Base-by-base conservation (phyloP, 169 alveolate species). In the Babesia ovata region DNA sequence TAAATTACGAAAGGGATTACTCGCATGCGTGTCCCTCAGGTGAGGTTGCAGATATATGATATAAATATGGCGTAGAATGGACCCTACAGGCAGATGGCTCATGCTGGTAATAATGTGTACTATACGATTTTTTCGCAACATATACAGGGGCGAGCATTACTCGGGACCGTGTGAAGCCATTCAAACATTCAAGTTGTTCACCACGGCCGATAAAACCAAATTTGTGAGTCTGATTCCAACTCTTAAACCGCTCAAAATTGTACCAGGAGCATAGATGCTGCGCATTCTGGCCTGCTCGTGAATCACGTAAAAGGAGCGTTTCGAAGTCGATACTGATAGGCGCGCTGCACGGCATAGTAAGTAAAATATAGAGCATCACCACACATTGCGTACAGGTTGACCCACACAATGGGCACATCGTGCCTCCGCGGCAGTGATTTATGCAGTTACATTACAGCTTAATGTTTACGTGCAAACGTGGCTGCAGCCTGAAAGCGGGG, bases 401-500 rank as follows among this genome's bases (percentile, higher is more conserved):
- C 44, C 75, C 54, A 9, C 49, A 44, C 44, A 75, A 78, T 52
- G 86, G 86, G 22, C 60, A 16, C 22, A 62, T 78, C 10, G 60
- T 78, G 13, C 70, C 79, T 7, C 81, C 86, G 4, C 52, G 86
- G 14, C 33, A 4, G 22, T 63, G 42, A 53, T 9, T 0, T 1
- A 11, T 10, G 48, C 1, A 8, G 53, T 1, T 16, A 16, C 50
- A 10, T 36, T 70, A 79, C 72, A 88, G 67, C 50, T 44, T 84
- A 36, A 88, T n/a, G 60, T 88, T 88, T 17, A 88, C 70, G 58
- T 88, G 86, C 42, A 88, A 24, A 65, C 65, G 75, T 62, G 93
- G 93, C 52, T 88, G 93, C 19, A 88, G 52, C 44, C 85, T 71
- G 66, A 88, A 84, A 12, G 84, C 70, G 21, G 93, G 79, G 12